A percentile compares a stretch with the other conserved stretches of the same genome.
Conservation (phyloP, 2,329 filamentous ascomycete species). For the Fusarium acutatum region DNA sequence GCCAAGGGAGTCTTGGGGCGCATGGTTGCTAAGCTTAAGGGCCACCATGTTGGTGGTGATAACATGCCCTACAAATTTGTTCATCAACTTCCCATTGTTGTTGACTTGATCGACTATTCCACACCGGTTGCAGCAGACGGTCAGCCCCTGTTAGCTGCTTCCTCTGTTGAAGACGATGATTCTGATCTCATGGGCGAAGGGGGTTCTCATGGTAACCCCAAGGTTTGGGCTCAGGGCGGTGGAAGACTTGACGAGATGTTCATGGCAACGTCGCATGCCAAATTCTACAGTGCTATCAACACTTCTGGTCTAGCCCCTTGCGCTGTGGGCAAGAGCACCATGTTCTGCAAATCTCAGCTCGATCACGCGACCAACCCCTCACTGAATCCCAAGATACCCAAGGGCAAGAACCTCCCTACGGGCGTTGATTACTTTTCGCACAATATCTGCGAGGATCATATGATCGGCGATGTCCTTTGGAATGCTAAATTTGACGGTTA, state of each 20-base stretch:
- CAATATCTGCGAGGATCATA: slow-evolving; percentile 97
- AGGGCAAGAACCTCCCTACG: slow-evolving; percentile 54
- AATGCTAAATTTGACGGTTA: slow-evolving; percentile 69
- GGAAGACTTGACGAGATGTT: slow-evolving; percentile 94
- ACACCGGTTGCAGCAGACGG: slow-evolving; percentile 26
- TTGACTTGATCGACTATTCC: slow-evolving; percentile 68
- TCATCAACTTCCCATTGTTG: slow-evolving; percentile 88
- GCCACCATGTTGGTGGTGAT: slow-evolving; percentile 62
- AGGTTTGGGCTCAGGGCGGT: slow-evolving; percentile 63
- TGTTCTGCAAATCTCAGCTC: slow-evolving; percentile 94
- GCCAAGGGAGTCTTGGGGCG: slow-evolving; percentile 79
- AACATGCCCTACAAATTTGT: slow-evolving; percentile 84
- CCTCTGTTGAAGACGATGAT: slow-evolving; percentile 39
- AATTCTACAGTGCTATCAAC: slow-evolving; percentile 98
- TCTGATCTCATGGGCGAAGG: slow-evolving; percentile 35
- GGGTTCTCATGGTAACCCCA: slow-evolving; percentile 36
- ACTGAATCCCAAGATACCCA: slow-evolving; percentile 54
- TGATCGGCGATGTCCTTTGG: slow-evolving; percentile 94
- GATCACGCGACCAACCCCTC: slow-evolving; percentile 71
- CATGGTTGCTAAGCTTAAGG: slow-evolving; percentile 89
- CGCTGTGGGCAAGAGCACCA: slow-evolving; percentile 96
- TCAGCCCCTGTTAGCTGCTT: slow-evolving; percentile 46
- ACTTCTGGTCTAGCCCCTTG: slow-evolving; percentile 90
- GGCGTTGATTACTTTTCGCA: slow-evolving; percentile 94
- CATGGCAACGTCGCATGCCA: slow-evolving; percentile 91